A percentile compares a stretch with the other conserved stretches of the same genome.
These are phyloP conservation scores for Astrephomene gubernaculifera DNA, from an alignment of 139 green algal species.

Conservation along the genomic window DNA sequence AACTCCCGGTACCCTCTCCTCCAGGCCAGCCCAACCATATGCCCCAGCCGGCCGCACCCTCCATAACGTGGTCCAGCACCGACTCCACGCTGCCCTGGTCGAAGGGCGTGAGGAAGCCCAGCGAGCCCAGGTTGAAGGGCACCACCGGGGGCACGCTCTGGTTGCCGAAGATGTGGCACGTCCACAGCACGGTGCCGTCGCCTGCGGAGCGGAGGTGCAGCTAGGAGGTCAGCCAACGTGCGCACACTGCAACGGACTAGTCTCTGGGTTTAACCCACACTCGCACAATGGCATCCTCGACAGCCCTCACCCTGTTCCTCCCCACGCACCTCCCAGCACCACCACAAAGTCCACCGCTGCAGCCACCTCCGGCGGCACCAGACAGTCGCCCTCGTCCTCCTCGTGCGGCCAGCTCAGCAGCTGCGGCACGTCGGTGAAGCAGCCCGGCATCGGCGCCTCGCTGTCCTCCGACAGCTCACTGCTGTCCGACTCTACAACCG, in stretches of 20 bases:
- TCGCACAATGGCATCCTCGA: too few relatives aligned
- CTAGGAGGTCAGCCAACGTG: too few relatives aligned
- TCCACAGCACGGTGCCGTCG: conserved; percentile 95
- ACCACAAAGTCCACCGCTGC: conserved; percentile 84
- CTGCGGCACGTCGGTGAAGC: conserved; percentile 5
- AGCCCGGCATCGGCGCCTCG: background rate
- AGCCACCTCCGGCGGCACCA: conserved; percentile 63
- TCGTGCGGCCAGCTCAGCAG: conserved; percentile 15
- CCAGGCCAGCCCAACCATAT: too few relatives aligned
- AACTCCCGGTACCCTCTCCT: too few relatives aligned
- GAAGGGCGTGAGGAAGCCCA: conserved; percentile 95
- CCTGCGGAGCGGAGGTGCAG: conserved; percentile 44
- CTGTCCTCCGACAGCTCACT: background rate
- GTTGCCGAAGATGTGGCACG: conserved; percentile 83
- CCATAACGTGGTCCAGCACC: conserved; percentile 61
- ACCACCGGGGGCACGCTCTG: conserved; percentile 85
- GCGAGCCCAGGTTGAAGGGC: conserved; percentile 87
- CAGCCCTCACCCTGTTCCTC: background rate
- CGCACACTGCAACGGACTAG: too few relatives aligned
- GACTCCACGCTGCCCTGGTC: background rate
- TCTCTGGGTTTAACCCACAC: too few relatives aligned
- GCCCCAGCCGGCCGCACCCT: too few relatives aligned
- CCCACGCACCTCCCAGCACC: conserved; percentile 76
- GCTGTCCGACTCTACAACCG: background rate
- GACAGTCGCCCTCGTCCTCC: background rate